These are phyloP conservation scores for Gymnopilus dilepis DNA, from an alignment of 768 basidiomycete species.

Conservation along the genomic window DNA sequence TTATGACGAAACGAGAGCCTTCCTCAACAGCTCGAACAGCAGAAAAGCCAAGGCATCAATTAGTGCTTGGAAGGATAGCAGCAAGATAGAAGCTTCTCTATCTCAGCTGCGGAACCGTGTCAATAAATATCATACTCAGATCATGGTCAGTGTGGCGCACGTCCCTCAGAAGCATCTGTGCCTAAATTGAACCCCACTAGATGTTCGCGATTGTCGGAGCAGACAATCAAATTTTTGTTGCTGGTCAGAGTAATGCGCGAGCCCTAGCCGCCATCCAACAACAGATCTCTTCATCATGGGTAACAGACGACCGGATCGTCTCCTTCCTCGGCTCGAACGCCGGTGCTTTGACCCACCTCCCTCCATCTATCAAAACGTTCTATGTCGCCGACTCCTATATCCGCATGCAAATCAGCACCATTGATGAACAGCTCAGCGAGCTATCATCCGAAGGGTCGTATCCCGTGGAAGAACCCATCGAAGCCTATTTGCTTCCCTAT, in stretches of 20 bases:
- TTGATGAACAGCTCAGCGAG: constrained; percentile 8
- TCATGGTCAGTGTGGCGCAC: constrained; percentile 7
- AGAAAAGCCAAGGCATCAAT: constrained; percentile 8
- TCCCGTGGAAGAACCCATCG: constrained; percentile 15
- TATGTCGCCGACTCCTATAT: constrained; percentile 18
- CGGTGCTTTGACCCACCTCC: constrained; percentile 7
- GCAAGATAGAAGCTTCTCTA: constrained; percentile 14
- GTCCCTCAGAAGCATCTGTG: background rate
- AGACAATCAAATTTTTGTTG: constrained; percentile 6
- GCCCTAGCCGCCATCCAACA: background rate
- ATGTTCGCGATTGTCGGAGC: constrained; percentile 16
- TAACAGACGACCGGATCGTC: constrained; percentile 7
- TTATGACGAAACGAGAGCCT: constrained; percentile 5
- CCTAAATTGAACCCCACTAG: background rate
- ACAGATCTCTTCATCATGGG: background rate
- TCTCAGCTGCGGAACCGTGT: constrained; percentile 14
- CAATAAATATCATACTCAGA: constrained; percentile 14
- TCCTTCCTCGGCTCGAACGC: constrained; percentile 13
- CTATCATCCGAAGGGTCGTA: constrained; percentile 9
- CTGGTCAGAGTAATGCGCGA: background rate
- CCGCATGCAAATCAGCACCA: constrained; percentile 16
- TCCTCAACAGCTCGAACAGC: background rate
- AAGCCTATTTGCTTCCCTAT: constrained; percentile 17
- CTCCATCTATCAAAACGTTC: constrained; percentile 8
- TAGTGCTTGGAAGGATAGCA: constrained; percentile 10